Evolutionary conservation across 768 basidiomycete genomes (phyloP).

Genomic region (Kwoniella botswanensis): DNA sequence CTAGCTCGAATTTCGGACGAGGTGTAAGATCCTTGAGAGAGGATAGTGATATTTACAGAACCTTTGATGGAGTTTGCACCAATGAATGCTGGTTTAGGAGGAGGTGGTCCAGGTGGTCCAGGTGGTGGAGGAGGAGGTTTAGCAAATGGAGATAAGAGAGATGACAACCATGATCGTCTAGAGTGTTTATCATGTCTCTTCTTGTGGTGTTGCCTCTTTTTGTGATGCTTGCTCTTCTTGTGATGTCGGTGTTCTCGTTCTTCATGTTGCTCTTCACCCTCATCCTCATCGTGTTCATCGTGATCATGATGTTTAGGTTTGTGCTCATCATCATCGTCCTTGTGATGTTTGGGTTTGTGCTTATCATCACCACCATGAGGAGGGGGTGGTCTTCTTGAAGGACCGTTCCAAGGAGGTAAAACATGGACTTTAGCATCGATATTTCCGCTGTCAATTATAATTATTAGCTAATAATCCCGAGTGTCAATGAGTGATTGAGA

Average conservation of each 20-base stretch:
- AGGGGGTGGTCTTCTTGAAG: constrained; percentile 10
- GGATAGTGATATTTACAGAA: constrained; percentile 34
- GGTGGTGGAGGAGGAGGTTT: constrained; percentile 7
- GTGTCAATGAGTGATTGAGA: neutral
- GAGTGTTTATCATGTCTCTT: constrained; percentile 19
- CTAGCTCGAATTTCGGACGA: constrained; percentile 33
- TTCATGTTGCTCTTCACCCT: constrained; percentile 11
- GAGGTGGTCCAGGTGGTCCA: constrained; percentile 17
- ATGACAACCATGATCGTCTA: neutral
- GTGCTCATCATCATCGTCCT: neutral
- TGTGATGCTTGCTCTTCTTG: constrained; percentile 20
- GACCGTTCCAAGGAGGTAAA: constrained; percentile 21
- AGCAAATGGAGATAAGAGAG: neutral
- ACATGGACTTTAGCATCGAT: constrained; percentile 45
- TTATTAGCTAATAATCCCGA: neutral
- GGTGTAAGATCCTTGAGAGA: constrained; percentile 20
- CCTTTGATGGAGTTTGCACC: constrained; percentile 37
- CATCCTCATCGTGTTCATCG: constrained; percentile 15
- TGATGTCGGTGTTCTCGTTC: constrained; percentile 17
- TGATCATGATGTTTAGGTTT: constrained; percentile 8
- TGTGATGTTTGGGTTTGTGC: constrained; percentile 2
- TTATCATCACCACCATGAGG: constrained; percentile 16
- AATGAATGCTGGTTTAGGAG: constrained; percentile 39
- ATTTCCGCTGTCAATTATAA: constrained; percentile 25
- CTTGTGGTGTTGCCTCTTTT: constrained; percentile 21